Evolutionary conservation across 805 yeast species (phyloP).

Genomic region (Lipomyces anomalus): DNA sequence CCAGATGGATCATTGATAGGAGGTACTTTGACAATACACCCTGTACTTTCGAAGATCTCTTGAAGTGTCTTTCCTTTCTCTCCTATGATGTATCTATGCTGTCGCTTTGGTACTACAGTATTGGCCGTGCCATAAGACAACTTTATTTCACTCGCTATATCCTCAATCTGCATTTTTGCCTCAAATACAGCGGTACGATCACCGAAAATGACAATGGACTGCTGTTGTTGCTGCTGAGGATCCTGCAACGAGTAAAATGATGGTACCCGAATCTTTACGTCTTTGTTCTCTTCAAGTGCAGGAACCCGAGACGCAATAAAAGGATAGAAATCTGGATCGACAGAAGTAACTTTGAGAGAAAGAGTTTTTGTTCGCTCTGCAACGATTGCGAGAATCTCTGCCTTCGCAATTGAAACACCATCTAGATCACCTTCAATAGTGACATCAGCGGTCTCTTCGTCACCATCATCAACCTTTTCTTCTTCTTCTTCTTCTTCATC

Average conservation of each 20-base stretch:
- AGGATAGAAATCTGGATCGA: constrained; percentile 27
- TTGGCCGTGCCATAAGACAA: constrained; percentile 46
- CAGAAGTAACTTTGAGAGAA: constrained; percentile 20
- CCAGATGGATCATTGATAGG: constrained; percentile 39
- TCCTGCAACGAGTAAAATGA: constrained; percentile 1
- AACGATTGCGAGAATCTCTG: constrained; percentile 64
- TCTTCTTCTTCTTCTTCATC: constrained; percentile 27
- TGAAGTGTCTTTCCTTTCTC: constrained; percentile 38
- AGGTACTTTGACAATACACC: constrained; percentile 40
- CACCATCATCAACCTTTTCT: constrained; percentile 43
- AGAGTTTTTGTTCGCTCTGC: constrained; percentile 40
- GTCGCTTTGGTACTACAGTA: constrained; percentile 56
- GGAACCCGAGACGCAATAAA: constrained; percentile 34
- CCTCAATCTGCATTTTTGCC: constrained; percentile 49
- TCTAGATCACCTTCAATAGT: constrained; percentile 77
- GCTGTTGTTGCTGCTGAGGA: constrained; percentile 31
- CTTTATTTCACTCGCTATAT: constrained; percentile 42
- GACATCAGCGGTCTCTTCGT: constrained; percentile 56
- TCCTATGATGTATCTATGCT: constrained; percentile 57
- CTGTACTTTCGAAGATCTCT: constrained; percentile 29
- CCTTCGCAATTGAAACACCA: constrained; percentile 70
- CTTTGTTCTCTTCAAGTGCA: constrained; percentile 33
- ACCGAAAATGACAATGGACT: constrained; percentile 57
- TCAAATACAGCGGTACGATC: constrained; percentile 58
- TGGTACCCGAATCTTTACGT: constrained; percentile 24